Evolutionary conservation across 805 yeast genomes (phyloP), one percentile per base, ranked within the genome.

Genomic region (Pichia rugopelliculosa): DNA sequence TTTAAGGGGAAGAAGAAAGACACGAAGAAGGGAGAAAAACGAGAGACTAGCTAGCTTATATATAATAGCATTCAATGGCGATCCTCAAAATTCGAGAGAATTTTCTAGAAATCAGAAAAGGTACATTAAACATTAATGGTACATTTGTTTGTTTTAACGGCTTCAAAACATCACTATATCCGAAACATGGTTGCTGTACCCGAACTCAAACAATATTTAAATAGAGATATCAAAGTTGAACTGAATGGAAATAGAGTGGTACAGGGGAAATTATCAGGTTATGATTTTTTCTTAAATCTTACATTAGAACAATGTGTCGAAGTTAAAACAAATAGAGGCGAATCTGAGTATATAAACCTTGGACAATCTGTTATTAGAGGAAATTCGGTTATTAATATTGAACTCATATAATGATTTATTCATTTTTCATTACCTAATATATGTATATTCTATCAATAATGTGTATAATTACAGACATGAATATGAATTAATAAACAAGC

Each of bases 241-340:
- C 72, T 91, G 50, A 88, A 87, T 62, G 95, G 96, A 1, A 68
- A 84, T 13, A 73, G 97, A 44, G 77, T 76, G 55, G 78, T 91
- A 1, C 76, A 78, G n/a, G 98, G 98, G 2, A 76, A 77, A 12
- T 73, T 91, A 46, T 72, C 87, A 57, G 98, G 98, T 2, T 91
- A 80, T 62, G 98, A 91, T 61, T 77, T 80, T 24, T 68, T 68
- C 41, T 47, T 68, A 37, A 68, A 68, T 45, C 49, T 68, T 44
- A 67, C 69, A 17, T 36, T 68, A 21, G 57, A 57, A 49, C 61
- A 57, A 18, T 50, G 53, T 27, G 45, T 52, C 8, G 53, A 52
- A 42, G 41, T 52, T 4, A 44, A 24, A 20, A 18, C 49, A 4
- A 4, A 21, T 13, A 46, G 44, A 21, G 22, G 42, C 4, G 40